These are phyloP conservation scores for Trametes sanguinea DNA, from an alignment of 768 basidiomycete genomes.

Conservation along the genomic window DNA sequence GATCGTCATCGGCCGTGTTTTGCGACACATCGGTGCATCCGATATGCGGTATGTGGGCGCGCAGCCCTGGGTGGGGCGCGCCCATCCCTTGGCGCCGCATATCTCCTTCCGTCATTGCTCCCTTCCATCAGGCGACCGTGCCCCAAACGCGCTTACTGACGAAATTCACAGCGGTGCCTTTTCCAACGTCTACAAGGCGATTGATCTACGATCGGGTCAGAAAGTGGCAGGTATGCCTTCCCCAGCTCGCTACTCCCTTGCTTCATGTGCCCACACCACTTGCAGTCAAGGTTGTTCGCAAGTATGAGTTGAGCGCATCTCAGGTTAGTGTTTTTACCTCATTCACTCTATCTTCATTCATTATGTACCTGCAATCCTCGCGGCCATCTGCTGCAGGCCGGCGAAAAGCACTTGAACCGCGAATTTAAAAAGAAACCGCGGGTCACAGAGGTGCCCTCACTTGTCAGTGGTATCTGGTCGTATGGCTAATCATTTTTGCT, in stretches of 20 bases:
- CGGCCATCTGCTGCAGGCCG: conserved; percentile 56
- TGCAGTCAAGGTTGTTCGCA: conserved; percentile 91
- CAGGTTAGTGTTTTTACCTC: conserved; percentile 66
- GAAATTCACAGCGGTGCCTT: conserved; percentile 77
- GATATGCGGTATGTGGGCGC: no score
- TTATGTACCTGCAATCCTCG: conserved; percentile 27
- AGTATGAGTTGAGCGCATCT: conserved; percentile 85
- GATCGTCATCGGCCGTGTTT: no score
- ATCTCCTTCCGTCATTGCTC: no score
- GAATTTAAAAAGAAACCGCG: conserved; percentile 97
- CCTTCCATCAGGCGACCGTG: no score
- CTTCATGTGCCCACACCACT: neutral
- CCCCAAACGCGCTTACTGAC: neutral
- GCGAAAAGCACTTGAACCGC: conserved; percentile 90
- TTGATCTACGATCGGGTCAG: conserved; percentile 71
- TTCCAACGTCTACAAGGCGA: conserved; percentile 96
- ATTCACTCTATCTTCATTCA: conserved; percentile 25
- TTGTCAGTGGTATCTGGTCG: conserved; percentile 22
- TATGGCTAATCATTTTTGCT: conserved; percentile 25
- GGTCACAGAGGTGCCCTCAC: conserved; percentile 86
- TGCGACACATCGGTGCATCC: no score
- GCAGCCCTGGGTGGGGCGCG: no score
- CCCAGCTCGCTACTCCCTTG: conserved; percentile 26
- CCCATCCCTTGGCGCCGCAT: no score
- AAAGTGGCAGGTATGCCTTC: conserved; percentile 75